A percentile compares a stretch with the other conserved stretches of the same genome.
These are phyloP conservation scores for Clonostachys chloroleuca DNA, from an alignment of 2,329 filamentous ascomycete genomes.

Conservation along the genomic window DNA sequence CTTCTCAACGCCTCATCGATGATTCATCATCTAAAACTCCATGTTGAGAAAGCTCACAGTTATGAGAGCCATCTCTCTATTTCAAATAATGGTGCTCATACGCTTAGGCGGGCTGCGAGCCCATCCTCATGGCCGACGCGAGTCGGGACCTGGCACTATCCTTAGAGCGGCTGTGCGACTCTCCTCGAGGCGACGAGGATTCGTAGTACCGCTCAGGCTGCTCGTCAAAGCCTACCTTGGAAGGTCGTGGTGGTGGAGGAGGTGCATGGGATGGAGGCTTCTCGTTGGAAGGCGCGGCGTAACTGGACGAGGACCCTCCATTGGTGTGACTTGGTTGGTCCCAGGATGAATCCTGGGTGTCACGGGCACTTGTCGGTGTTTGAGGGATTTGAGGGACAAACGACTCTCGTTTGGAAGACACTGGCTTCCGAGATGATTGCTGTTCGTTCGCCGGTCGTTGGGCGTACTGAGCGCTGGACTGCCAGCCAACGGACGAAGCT, in stretches of 20 bases:
- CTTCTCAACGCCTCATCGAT: no score
- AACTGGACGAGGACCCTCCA: conserved; percentile 9
- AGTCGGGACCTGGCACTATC: conserved; percentile 25
- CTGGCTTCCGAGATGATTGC: conserved; percentile 11
- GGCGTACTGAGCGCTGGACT: conserved; percentile 7
- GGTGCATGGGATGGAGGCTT: conserved; percentile 16
- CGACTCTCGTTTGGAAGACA: conserved; percentile 5
- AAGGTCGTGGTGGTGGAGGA: conserved; percentile 28
- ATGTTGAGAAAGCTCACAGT: no score
- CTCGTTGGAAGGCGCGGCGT: conserved; percentile 5
- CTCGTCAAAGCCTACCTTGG: conserved; percentile 28
- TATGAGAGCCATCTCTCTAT: no score
- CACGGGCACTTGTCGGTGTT: conserved; percentile 1
- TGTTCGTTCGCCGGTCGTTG: conserved; percentile 17
- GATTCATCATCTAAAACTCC: no score
- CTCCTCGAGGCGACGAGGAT: conserved; percentile 8
- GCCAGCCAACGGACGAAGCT: conserved; percentile 1
- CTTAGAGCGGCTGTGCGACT: conserved; percentile 9
- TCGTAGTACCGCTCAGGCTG: conserved; percentile 22
- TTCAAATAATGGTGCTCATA: no score
- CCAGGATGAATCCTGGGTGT: conserved; percentile 17
- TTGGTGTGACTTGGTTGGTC: conserved; percentile 5
- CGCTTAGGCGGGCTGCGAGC: neutral
- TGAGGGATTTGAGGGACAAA: no score
- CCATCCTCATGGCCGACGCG: conserved; percentile 23